Evolutionary conservation across 495 filamentous ascomycete genomes (phyloP), one percentile per base, ranked within the genome.

Genomic region (Aspergillus sparsus): DNA sequence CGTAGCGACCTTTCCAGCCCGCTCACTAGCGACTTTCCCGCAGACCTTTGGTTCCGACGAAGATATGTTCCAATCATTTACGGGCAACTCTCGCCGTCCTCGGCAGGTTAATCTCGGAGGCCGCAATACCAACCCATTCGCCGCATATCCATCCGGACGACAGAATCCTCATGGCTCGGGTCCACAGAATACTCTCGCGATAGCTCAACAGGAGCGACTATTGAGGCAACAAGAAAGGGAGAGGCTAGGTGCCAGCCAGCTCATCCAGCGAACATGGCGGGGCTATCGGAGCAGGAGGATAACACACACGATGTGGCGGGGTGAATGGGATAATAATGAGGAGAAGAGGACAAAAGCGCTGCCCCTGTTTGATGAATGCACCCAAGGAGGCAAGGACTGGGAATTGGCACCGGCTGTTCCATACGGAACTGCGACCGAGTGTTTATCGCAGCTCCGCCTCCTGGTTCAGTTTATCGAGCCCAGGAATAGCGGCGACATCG

Each of bases 101-200:
- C 88, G 94, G 54, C 90, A 96, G 70, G 91, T 98, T 63, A 96
- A 98, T 72, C 87, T 98, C 58, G 93, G 91, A 53, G 95, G 93
- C 64, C 89, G 93, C 62, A 84, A 85, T 66, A 78, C 73, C 56
- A 91, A 94, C 73, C 87, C 90, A 32, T 91, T 92, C 72, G 85
- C 87, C 60, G 75, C 83, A 68, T 77, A 70, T 58, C 70, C 74
- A n/a, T 67, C 77, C 47, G 63, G 65, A 33, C 64, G 74, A 66
- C 67, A 63, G 53, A 63, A 71, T 15, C 74, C 74, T 51, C 76
- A 77, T 68, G 76, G 77, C 68, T 12, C 82, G 9, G 88, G 88
- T 16, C 80, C 85, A 4, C 89, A 91, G 58, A 87, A 86, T 66
- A 88, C 93, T 0, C 82, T 98, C 12, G 88, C 89, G 31, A 84